Evolutionary conservation across 2,329 filamentous ascomycete genomes (phyloP).

Genomic region (Cryphonectria radicalis): DNA sequence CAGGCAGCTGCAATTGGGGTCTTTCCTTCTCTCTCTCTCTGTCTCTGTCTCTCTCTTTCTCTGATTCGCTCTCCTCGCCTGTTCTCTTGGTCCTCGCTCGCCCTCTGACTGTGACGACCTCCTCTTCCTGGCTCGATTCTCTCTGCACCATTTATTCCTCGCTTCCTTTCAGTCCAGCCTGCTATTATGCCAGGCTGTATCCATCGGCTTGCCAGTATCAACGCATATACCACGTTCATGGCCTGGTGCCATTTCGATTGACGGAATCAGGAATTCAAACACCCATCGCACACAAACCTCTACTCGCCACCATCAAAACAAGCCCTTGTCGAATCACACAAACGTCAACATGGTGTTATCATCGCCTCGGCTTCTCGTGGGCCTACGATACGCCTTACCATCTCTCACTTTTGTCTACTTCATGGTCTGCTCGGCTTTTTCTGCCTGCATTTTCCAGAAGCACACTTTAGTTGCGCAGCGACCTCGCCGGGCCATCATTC

Average conservation of each 20-base stretch:
- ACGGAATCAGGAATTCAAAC: neutral
- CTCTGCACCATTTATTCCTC: neutral
- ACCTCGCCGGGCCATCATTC: conserved; percentile 45
- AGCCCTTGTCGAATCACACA: neutral
- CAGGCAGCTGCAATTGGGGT: neutral
- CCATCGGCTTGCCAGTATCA: neutral
- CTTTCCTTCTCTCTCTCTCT: neutral
- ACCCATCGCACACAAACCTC: neutral
- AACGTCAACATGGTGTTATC: conserved; percentile 28
- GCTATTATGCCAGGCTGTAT: neutral
- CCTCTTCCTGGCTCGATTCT: neutral
- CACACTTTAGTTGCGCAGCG: conserved; percentile 30
- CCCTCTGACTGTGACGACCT: neutral
- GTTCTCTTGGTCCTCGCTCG: neutral
- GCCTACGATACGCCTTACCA: conserved; percentile 64
- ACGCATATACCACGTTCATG: neutral
- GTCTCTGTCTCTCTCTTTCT: neutral
- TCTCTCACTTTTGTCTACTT: conserved; percentile 62
- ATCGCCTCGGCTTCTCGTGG: conserved; percentile 42
- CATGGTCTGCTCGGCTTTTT: conserved; percentile 52
- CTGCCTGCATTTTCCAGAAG: conserved; percentile 58
- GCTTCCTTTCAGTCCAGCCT: neutral
- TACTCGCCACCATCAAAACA: neutral
- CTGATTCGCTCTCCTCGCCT: neutral
- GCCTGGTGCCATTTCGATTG: neutral